phyloP scores from a whole-genome alignment of 176 grass and related monocot species.

The Zea mays region DNA sequence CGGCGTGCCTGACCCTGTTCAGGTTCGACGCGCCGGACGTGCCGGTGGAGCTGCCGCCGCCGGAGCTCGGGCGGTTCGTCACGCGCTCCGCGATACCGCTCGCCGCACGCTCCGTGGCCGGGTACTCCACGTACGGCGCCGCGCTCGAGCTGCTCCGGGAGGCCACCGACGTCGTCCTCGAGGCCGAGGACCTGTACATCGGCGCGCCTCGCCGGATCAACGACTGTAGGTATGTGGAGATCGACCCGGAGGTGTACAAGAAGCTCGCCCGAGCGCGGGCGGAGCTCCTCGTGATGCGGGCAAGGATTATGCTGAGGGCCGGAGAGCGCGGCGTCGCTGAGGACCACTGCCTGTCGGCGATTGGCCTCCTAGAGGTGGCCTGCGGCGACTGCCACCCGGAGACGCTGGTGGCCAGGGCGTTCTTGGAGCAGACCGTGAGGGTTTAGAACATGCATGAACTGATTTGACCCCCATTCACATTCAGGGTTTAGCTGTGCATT shows the following conservation, averaged over 20 bases:
- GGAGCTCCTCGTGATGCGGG: slow-evolving; percentile 44
- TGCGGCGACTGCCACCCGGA: slow-evolving; percentile 47
- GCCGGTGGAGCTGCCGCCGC: slow-evolving; percentile 13
- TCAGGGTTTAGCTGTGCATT: background rate
- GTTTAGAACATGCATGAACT: no score
- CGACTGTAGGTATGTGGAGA: background rate
- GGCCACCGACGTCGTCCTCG: slow-evolving; percentile 36
- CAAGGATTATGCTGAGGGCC: slow-evolving; percentile 51
- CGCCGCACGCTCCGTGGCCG: slow-evolving; percentile 17
- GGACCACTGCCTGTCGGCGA: slow-evolving; percentile 44
- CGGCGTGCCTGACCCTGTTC: slow-evolving; percentile 55
- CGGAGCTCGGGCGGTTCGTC: slow-evolving; percentile 47
- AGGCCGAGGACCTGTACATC: slow-evolving; percentile 38
- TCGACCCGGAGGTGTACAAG: slow-evolving; percentile 34
- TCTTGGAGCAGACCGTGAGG: slow-evolving; percentile 24
- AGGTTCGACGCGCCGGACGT: slow-evolving; percentile 31
- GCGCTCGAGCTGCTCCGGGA: slow-evolving; percentile 53
- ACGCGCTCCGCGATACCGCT: slow-evolving; percentile 32
- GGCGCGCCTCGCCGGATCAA: background rate
- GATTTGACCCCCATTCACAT: background rate
- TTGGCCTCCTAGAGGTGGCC: slow-evolving; percentile 61
- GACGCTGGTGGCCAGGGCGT: slow-evolving; percentile 23
- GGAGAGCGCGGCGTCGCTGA: slow-evolving; percentile 43
- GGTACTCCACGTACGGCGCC: slow-evolving; percentile 31
- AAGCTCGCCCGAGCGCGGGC: slow-evolving; percentile 42